Percentiles rank a stretch among this genome's conserved stretches.
These are phyloP conservation scores for Solanum aculeatissimum DNA, from an alignment of 305 asterid species.

Conservation along the genomic window DNA sequence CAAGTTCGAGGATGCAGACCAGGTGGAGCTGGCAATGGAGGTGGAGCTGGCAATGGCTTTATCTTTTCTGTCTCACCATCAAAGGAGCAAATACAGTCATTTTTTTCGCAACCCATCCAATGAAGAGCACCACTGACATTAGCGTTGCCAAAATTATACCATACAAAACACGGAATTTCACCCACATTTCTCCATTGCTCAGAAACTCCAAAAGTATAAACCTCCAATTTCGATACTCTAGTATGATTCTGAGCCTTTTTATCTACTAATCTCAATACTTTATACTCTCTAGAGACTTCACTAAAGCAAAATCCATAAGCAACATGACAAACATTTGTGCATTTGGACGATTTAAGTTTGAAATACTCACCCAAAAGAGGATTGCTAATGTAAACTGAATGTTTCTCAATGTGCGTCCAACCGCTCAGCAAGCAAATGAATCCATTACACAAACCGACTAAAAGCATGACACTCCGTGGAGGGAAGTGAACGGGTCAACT, in stretches of 20 bases:
- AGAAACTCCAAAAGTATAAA: background rate
- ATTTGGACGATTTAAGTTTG: background rate
- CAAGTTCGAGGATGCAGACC: background rate
- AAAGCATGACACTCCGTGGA: background rate
- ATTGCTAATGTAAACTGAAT: background rate
- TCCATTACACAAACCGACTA: background rate
- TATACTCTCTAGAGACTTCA: background rate
- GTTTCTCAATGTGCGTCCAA: rapidly evolving
- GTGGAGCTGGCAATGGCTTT: background rate
- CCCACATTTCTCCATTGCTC: background rate
- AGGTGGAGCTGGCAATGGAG: rapidly evolving
- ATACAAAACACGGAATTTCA: background rate
- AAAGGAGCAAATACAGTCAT: background rate
- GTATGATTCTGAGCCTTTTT: background rate
- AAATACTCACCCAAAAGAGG: background rate
- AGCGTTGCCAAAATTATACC: background rate
- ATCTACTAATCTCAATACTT: background rate
- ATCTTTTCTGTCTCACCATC: background rate
- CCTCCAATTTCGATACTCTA: background rate
- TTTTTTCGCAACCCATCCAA: background rate
- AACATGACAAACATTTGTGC: background rate
- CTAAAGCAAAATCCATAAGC: background rate
- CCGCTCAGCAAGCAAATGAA: background rate
- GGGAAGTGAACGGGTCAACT: background rate
- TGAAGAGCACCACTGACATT: background rate